Evolutionary conservation across 148 eudicot species (phyloP).

Genomic region (Camellia granthamiana): DNA sequence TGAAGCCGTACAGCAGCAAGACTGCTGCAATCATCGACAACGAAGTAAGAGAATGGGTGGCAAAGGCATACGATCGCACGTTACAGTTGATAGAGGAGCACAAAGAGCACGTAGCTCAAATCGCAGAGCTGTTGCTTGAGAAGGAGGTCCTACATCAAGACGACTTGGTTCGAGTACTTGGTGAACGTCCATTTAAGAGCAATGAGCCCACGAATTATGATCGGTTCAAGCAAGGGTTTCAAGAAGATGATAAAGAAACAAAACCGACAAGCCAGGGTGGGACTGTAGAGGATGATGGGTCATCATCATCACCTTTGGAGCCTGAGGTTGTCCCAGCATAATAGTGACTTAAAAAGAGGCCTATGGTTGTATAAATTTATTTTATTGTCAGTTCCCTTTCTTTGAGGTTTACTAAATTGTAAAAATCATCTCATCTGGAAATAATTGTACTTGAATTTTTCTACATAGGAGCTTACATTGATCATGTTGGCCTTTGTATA

Average conservation of each 20-base stretch:
- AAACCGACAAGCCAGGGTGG: slow-evolving; percentile 19
- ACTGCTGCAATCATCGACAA: slow-evolving; percentile 83
- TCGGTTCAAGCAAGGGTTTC: slow-evolving; percentile 73
- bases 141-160: slow-evolving; percentile 96
- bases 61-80: slow-evolving; percentile 69
- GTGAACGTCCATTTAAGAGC: slow-evolving; percentile 73
- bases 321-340: slow-evolving; percentile 61
- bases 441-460: neutral
- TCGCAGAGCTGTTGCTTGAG: slow-evolving; percentile 82
- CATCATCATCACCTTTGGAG: slow-evolving; percentile 48
- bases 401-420: neutral
- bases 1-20: slow-evolving; percentile 89
- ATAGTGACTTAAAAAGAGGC: neutral
- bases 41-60: slow-evolving; percentile 91
- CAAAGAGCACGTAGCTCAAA: slow-evolving; percentile 67
- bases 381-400: neutral
- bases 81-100: slow-evolving; percentile 66
- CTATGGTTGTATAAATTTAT: slow-evolving; percentile 6
- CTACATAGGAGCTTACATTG: neutral
- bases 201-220: slow-evolving; percentile 80
- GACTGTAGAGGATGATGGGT: slow-evolving; percentile 38
- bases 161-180: slow-evolving; percentile 67
- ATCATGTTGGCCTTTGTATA: neutral
- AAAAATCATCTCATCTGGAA: neutral
- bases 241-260: slow-evolving; percentile 27